These are phyloP conservation scores for Pyrus communis DNA, from an alignment of 306 rosid species.

Conservation along the genomic window DNA sequence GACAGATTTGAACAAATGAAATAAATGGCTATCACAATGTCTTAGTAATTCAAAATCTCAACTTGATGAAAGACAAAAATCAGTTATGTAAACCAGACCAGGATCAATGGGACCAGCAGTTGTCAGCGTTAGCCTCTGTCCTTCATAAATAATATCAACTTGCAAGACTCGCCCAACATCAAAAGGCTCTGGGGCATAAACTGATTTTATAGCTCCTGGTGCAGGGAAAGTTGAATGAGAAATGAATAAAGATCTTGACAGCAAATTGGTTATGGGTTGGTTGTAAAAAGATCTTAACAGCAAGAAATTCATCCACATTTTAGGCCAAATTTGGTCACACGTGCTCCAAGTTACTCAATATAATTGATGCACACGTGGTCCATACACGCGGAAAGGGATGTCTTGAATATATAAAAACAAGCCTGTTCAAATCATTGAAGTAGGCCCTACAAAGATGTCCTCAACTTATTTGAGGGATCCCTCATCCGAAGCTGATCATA, in stretches of 20 bases:
- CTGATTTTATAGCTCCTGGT: constrained; percentile 74
- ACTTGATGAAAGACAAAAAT: constrained; percentile 6
- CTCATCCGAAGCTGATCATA: no score
- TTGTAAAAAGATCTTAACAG: background rate
- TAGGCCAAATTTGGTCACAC: background rate
- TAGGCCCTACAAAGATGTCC: no score
- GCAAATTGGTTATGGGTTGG: background rate
- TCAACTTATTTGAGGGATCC: no score
- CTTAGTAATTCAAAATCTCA: constrained; percentile 4
- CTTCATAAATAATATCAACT: constrained; percentile 45
- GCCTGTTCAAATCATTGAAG: no score
- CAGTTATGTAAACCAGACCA: constrained; percentile 34
- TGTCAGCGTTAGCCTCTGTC: constrained; percentile 41
- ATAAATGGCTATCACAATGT: background rate
- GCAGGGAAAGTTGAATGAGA: constrained; percentile 13
- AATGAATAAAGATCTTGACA: background rate
- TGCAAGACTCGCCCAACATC: constrained; percentile 75
- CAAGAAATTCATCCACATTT: background rate
- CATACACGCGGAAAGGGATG: background rate
- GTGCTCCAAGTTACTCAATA: background rate
- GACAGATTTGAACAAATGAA: background rate
- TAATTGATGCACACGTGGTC: background rate
- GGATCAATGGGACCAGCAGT: constrained; percentile 81
- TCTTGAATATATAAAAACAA: background rate
- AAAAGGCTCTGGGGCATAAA: constrained; percentile 83